These are phyloP conservation scores for Stachybotrys chartarum DNA, from an alignment of 2,329 filamentous ascomycete genomes.

Conservation along the genomic window DNA sequence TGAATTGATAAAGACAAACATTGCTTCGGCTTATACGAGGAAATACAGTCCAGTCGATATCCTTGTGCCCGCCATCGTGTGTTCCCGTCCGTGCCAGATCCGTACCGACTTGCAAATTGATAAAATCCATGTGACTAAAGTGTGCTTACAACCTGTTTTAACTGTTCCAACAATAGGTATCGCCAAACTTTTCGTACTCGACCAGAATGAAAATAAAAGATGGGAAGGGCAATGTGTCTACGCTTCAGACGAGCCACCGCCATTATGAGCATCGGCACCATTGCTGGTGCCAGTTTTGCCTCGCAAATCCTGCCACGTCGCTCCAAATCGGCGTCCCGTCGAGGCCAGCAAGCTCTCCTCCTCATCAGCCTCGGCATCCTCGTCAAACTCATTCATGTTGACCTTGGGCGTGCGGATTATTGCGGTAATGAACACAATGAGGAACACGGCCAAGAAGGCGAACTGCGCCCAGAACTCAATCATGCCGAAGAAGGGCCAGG, in stretches of 20 bases:
- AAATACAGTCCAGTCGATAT: not conserved
- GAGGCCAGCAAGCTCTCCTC: conserved; percentile 86
- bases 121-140: conserved; percentile 1
- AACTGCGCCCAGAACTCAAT: conserved; percentile 97
- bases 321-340: conserved; percentile 73
- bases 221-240: not conserved
- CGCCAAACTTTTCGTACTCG: not conserved
- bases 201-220: not conserved
- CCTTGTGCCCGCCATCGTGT: not conserved
- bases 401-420: conserved; percentile 75
- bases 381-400: conserved; percentile 71
- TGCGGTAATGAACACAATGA: conserved; percentile 72
- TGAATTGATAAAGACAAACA: conserved; percentile 6
- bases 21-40: not conserved
- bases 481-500: conserved; percentile 90
- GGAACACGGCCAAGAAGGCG: conserved; percentile 75
- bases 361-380: conserved; percentile 85
- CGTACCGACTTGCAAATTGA: not conserved
- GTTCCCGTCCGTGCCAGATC: not conserved
- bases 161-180: not conserved
- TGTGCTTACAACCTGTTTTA: not conserved
- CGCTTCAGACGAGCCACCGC: not conserved
- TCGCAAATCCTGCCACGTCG: conserved; percentile 83
- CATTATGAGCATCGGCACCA: conserved; percentile 5
- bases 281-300: conserved; percentile 31